These are phyloP conservation scores for Plasmodium malariae DNA, from an alignment of 169 alveolate genomes.

Conservation along the genomic window DNA sequence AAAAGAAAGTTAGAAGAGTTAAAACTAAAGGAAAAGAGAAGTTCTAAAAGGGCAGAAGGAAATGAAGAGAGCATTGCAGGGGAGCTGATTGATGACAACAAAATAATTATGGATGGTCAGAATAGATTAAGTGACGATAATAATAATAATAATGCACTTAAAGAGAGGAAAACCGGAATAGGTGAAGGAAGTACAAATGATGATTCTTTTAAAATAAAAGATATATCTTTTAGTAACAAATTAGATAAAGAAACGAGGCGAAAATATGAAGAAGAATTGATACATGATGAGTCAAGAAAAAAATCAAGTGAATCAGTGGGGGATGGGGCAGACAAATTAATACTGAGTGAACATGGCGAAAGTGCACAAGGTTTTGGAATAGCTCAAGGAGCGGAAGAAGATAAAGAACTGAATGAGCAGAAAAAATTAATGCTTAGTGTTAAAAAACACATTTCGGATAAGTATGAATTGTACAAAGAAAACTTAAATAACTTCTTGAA, in stretches of 20 bases:
- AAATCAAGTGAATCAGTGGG: not conserved
- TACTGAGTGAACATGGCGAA: not conserved
- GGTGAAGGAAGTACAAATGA: not conserved
- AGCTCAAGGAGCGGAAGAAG: not conserved
- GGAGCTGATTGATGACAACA: constrained; percentile 14
- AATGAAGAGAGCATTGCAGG: not conserved
- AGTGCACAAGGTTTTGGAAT: not conserved
- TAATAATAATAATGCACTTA: not conserved
- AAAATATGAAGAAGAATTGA: not conserved
- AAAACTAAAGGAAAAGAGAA: constrained; percentile 13
- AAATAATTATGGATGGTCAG: constrained; percentile 6
- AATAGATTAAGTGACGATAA: not conserved
- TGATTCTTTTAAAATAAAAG: constrained; percentile 41
- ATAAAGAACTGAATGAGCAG: not conserved
- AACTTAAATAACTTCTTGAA: constrained; percentile 25
- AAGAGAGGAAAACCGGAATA: not conserved
- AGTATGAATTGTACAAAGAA: constrained; percentile 15
- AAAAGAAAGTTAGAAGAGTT: constrained; percentile 53
- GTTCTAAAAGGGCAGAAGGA: not conserved
- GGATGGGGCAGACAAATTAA: not conserved
- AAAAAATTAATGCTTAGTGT: not conserved
- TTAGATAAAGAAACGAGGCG: constrained; percentile 15
- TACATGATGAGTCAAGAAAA: not conserved
- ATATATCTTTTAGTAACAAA: constrained; percentile 16
- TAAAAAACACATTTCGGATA: constrained; percentile 1